A percentile compares a stretch with the other conserved stretches of the same genome.
phyloP scores from a whole-genome alignment of 495 filamentous ascomycete genomes.

The Penicillium coffeae region DNA sequence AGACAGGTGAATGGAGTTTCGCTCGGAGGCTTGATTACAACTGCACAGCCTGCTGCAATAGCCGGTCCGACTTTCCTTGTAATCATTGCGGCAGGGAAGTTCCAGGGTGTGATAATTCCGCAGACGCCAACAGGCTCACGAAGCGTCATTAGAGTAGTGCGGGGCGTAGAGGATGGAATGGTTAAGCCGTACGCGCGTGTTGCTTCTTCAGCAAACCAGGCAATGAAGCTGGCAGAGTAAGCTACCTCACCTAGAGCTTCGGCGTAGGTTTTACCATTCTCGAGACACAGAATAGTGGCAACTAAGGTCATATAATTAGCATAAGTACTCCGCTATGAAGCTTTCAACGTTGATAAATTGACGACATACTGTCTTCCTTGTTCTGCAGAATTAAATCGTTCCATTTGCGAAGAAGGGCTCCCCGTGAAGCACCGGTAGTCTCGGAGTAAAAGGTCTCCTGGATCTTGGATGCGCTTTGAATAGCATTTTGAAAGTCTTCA shows the following conservation, averaged over 20 bases:
- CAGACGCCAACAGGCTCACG: conserved; percentile 36
- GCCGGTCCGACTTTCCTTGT: conserved; percentile 68
- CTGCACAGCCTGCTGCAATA: conserved; percentile 47
- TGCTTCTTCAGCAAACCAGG: conserved; percentile 67
- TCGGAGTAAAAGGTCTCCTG: conserved; percentile 8
- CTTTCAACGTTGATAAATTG: too few relatives aligned
- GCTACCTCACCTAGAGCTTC: conserved; percentile 60
- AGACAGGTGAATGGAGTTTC: conserved; percentile 46
- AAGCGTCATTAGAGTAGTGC: conserved; percentile 31
- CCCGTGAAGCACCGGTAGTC: conserved; percentile 9
- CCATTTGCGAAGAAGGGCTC: conserved; percentile 64
- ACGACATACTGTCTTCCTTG: conserved; percentile 67
- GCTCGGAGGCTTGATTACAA: conserved; percentile 47
- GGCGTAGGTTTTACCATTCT: conserved; percentile 63
- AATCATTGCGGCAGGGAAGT: conserved; percentile 85
- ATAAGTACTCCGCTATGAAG: neutral
- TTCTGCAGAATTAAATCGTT: conserved; percentile 76
- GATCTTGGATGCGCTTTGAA: conserved; percentile 16
- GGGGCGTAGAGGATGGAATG: conserved; percentile 57
- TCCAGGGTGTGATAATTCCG: conserved; percentile 55
- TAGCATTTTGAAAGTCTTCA: conserved; percentile 26
- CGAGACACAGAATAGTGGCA: conserved; percentile 30
- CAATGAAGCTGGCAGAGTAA: conserved; percentile 60
- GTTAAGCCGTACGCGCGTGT: conserved; percentile 58
- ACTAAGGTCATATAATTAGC: neutral